Conservation (phyloP, 148 eudicot genomes). For the Hydrangea macrophylla region DNA sequence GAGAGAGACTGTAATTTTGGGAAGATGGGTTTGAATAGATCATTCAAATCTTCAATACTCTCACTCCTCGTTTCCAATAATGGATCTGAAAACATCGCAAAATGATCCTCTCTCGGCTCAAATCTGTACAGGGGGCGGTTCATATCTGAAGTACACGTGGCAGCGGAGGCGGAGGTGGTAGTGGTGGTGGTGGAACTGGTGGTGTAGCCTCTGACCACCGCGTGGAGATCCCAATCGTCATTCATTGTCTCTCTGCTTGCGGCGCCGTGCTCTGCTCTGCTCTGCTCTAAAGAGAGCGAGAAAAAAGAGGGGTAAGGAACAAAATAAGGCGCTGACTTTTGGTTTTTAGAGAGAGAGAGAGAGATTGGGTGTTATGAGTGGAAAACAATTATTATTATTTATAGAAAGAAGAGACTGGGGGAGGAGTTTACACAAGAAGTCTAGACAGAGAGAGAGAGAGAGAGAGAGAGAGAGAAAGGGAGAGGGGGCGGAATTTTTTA, state of each 20-base stretch:
- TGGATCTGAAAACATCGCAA: slow-evolving; percentile 30
- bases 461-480: background rate
- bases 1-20: slow-evolving; percentile 17
- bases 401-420: slow-evolving; percentile 22
- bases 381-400: slow-evolving; percentile 26
- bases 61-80: slow-evolving; percentile 16
- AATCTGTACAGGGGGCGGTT: background rate
- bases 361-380: slow-evolving; percentile 14
- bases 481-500: background rate
- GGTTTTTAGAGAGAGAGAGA: slow-evolving; percentile 21
- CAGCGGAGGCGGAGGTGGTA: slow-evolving; percentile 19
- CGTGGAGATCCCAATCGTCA: slow-evolving; percentile 83
- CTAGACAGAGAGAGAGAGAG: background rate
- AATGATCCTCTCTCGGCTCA: slow-evolving; percentile 13
- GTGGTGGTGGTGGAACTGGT: slow-evolving; percentile 38
- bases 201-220: slow-evolving; percentile 72
- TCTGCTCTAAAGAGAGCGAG: slow-evolving; percentile 12
- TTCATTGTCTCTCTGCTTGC: slow-evolving; percentile 29
- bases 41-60: slow-evolving; percentile 30
- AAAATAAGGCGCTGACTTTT: slow-evolving; percentile 73
- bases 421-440: background rate
- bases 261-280: background rate
- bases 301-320: slow-evolving; percentile 18
- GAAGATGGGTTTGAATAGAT: slow-evolving; percentile 42
- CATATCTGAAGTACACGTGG: slow-evolving; percentile 15